phyloP scores from a whole-genome alignment of 257 asterid species.

The Rauvolfia tetraphylla region DNA sequence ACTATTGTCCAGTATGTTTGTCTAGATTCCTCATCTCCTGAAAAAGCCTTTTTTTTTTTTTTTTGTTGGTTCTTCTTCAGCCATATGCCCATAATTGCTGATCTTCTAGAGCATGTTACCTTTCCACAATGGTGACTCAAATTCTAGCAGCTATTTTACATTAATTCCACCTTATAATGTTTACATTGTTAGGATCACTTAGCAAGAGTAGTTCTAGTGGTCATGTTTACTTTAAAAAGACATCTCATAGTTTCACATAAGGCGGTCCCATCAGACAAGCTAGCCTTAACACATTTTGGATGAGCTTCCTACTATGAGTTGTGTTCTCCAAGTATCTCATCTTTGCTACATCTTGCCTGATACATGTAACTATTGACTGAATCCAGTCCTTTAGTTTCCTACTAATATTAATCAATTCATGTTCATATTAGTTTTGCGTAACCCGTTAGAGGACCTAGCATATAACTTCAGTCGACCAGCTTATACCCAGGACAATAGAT shows the following conservation, averaged over 20 bases:
- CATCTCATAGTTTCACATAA: neutral
- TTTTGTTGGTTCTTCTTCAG: neutral
- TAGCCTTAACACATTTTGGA: neutral
- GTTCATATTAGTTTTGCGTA: too few relatives aligned
- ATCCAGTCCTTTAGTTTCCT: neutral
- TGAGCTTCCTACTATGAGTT: neutral
- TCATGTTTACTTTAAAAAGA: neutral
- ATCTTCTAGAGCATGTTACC: neutral
- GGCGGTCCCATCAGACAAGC: neutral
- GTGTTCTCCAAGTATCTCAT: neutral
- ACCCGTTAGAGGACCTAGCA: too few relatives aligned
- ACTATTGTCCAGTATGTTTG: neutral
- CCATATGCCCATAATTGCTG: neutral
- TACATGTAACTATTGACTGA: neutral
- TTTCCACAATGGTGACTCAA: neutral
- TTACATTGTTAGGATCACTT: neutral
- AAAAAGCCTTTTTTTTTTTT: neutral
- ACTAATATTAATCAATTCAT: too few relatives aligned
- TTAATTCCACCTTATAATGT: neutral
- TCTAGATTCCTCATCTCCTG: neutral
- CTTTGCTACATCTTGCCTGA: neutral
- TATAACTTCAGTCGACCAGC: too few relatives aligned
- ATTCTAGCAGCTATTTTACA: neutral
- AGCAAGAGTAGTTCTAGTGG: neutral
- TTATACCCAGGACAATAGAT: too few relatives aligned